Evolutionary conservation across 1,139 yeast genomes (phyloP).

Genomic region (Candida dubliniensis): DNA sequence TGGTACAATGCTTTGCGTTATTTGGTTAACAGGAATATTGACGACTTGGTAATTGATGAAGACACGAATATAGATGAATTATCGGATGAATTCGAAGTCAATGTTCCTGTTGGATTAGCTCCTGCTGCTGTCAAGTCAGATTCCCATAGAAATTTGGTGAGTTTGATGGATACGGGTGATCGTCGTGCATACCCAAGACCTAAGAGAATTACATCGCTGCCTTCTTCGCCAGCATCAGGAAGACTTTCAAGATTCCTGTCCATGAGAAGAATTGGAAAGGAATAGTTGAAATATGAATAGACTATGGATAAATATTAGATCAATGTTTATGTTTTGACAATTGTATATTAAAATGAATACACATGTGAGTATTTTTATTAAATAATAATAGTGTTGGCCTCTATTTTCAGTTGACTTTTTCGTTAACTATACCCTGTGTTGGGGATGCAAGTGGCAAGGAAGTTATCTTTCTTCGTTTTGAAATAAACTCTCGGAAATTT

Average conservation of each 20-base stretch:
- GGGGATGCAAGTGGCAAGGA: slow-evolving; percentile 10
- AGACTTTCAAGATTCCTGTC: slow-evolving; percentile 13
- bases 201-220: slow-evolving; percentile 6
- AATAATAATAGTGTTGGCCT: background rate
- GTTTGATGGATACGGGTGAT: slow-evolving; percentile 17
- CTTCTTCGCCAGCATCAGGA: slow-evolving; percentile 6
- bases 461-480: slow-evolving; percentile 5
- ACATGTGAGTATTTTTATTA: too few species aligned
- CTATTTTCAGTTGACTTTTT: slow-evolving; percentile 6
- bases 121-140: slow-evolving; percentile 10
- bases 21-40: slow-evolving; percentile 66
- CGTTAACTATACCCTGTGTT: slow-evolving; percentile 1
- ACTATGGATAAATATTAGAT: background rate
- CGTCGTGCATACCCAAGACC: slow-evolving; percentile 19
- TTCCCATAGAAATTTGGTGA: slow-evolving; percentile 15
- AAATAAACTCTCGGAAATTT: slow-evolving; percentile 20
- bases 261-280: slow-evolving; percentile 5
- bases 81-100: slow-evolving; percentile 9
- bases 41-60: slow-evolving; percentile 53
- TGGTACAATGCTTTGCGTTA: slow-evolving; percentile 89
- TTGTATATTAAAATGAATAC: background rate
- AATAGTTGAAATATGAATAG: background rate
- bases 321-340: background rate
- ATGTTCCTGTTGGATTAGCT: background rate
- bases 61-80: slow-evolving; percentile 19